Conservation (phyloP, 202 grass and related monocot species). For the Panicum hallii region DNA sequence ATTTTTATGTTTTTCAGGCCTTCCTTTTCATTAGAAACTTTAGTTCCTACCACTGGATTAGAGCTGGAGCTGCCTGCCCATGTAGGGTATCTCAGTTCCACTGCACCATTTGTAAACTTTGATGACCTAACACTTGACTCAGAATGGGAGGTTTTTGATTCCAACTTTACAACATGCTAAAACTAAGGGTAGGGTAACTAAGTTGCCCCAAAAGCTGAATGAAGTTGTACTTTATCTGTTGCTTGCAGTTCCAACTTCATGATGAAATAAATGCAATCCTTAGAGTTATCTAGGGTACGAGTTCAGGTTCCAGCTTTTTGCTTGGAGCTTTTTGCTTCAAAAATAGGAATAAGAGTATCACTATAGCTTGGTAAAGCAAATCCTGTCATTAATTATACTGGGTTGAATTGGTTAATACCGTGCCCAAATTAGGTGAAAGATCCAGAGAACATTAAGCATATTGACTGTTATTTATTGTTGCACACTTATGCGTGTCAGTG, state of each 20-base stretch:
- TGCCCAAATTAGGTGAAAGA: background rate
- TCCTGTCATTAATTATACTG: background rate
- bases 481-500: background rate
- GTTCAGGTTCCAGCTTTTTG: constrained; percentile 37
- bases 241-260: background rate
- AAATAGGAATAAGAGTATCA: background rate
- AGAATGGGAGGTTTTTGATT: constrained; percentile 24
- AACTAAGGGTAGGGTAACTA: background rate
- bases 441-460: background rate
- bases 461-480: background rate
- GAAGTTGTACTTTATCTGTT: background rate
- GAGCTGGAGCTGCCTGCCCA: constrained; percentile 1
- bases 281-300: background rate
- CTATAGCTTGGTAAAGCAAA: constrained; percentile 9
- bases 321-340: constrained; percentile 15
- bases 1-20: constrained; percentile 21
- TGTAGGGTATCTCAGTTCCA: background rate
- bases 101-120: constrained; percentile 5
- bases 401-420: constrained; percentile 10
- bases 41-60: constrained; percentile 6
- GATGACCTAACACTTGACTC: background rate
- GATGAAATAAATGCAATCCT: constrained; percentile 6
- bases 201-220: background rate
- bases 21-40: background rate
- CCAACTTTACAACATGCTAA: background rate